Evolutionary conservation across 179 eudicot genomes (phyloP).

Genomic region (Beta corolliflora): DNA sequence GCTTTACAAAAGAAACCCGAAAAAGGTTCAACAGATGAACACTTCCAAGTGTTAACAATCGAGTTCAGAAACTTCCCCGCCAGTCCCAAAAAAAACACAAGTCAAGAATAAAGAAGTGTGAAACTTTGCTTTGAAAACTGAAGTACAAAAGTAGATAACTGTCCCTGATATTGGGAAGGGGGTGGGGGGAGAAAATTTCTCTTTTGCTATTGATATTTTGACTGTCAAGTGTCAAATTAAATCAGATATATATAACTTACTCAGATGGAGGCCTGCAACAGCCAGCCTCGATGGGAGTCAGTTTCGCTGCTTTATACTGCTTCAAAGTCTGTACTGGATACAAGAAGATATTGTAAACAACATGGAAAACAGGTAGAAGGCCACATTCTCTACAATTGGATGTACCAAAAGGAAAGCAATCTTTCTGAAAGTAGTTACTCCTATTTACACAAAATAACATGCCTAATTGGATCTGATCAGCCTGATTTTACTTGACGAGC

Average conservation of each 20-base stretch:
- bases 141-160: not conserved
- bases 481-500: not conserved
- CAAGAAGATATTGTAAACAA: constrained; percentile 4
- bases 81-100: not conserved
- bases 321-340: constrained; percentile 58
- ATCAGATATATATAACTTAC: constrained; percentile 41
- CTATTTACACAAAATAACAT: not conserved
- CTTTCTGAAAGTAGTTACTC: not conserved
- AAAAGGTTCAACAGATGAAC: not conserved
- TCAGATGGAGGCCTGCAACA: constrained; percentile 93
- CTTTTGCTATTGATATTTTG: not conserved
- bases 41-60: not conserved
- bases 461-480: not conserved
- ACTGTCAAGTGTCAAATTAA: not conserved
- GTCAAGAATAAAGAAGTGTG: not conserved
- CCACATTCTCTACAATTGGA: not conserved
- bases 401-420: not conserved
- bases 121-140: not conserved
- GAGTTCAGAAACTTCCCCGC: not conserved
- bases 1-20: not conserved
- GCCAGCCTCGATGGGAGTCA: constrained; percentile 83
- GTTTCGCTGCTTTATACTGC: constrained; percentile 68
- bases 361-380: not conserved
- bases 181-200: not conserved
- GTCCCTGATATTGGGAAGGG: not conserved